Evolutionary conservation across 1,139 yeast genomes (phyloP).

Genomic region (Lodderomyces oxycetoniae): DNA sequence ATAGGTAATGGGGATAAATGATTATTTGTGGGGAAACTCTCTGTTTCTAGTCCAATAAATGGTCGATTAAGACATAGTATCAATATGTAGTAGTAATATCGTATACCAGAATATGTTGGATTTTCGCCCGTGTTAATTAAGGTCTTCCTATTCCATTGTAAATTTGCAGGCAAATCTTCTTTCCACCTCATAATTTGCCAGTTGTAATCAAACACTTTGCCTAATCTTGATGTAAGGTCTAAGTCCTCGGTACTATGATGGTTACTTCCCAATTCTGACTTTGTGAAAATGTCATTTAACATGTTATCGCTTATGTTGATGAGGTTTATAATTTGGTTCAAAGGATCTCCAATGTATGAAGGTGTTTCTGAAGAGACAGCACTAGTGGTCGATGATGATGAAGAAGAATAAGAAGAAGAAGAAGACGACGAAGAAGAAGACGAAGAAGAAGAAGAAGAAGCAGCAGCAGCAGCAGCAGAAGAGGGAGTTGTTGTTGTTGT

Average conservation of each 20-base stretch:
- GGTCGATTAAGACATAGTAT: conserved; percentile 57
- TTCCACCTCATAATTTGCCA: conserved; percentile 50
- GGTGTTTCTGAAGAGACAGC: conserved; percentile 3
- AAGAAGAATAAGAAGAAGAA: no score
- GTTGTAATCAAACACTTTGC: conserved; percentile 40
- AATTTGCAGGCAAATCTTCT: conserved; percentile 41
- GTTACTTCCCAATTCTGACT: conserved; percentile 20
- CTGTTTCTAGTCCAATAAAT: conserved; percentile 36
- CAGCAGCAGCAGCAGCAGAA: background rate
- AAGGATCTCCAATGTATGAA: conserved; percentile 44
- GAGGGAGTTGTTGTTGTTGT: no score
- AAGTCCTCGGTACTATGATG: conserved; percentile 20
- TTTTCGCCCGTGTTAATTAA: conserved; percentile 44
- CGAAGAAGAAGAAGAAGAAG: no score
- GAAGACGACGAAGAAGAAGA: no score
- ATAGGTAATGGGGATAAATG: conserved; percentile 30
- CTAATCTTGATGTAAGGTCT: conserved; percentile 33
- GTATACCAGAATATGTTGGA: conserved; percentile 47
- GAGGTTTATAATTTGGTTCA: conserved; percentile 45
- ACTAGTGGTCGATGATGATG: conserved; percentile 4
- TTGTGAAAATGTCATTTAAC: conserved; percentile 50
- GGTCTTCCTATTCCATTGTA: conserved; percentile 46
- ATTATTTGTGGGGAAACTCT: conserved; percentile 9
- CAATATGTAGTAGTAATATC: conserved; percentile 57
- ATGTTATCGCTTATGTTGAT: conserved; percentile 51